Base-by-base conservation (phyloP, 148 eudicot genomes). In the Rhododendron ferrugineum region DNA sequence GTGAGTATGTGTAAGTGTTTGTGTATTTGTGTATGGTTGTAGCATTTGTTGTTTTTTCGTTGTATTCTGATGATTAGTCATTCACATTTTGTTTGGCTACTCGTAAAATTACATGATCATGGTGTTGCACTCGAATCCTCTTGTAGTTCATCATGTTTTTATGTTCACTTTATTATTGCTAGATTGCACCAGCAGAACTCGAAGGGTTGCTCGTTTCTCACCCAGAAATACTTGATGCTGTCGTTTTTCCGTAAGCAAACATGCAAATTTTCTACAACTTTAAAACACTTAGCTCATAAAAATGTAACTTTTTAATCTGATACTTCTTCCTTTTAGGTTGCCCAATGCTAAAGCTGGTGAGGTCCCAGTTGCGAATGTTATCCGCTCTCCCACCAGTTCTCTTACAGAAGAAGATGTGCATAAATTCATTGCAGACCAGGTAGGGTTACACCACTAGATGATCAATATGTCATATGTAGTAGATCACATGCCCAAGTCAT, bases 311-410 rank as follows among this genome's bases (percentile, higher is more conserved):
- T 11, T 52, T 26, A 26, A 58, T 76, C 10, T 76, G 20, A 32
- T 84, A 58, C 30, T 26, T 7, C 58, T 56, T 28, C 18, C 72
- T 30, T 49, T 23, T 62, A 94, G 98, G 82, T 91, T 90, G 85
- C 98, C 95, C 58, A 95, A 94, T 90, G 92, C 89, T n/a, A 93
- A 95, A 89, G 95, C 97, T 58, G 98, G 97, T 64, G 94, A 95
- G 90, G 92, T 95, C 87, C 98, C 98, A 4, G 82, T 91, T 83
- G 98, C 94, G 2, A 94, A 86, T 89, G 97, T 94, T 30, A 94
- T 95, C 77, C 91, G 95, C 34, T 88, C 93, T 8, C 92, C 96
- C 37, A 89, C 77, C 82, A 93, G 94, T 85, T 90, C 92, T 46
- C 83, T 95, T 37, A 86, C 91, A 2, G 97, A 92, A 89, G 90